A percentile compares a stretch with the other conserved stretches of the same genome.
Evolutionary conservation across 352 stramenopile genomes (phyloP).

Genomic region (Pelagophyceae sp.): DNA sequence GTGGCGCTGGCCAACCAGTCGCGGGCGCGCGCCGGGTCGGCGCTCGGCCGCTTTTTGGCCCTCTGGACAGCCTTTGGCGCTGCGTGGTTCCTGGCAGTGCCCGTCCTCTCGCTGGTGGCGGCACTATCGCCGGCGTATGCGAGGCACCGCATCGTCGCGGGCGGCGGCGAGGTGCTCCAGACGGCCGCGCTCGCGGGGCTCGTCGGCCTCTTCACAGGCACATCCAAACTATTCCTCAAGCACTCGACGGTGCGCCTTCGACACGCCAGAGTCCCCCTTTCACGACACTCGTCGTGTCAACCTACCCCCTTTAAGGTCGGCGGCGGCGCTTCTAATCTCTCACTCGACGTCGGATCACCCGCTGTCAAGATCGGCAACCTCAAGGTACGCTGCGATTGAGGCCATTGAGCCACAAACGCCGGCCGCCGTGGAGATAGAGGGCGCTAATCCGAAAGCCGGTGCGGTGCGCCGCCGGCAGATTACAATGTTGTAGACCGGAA

Average conservation of each 20-base stretch:
- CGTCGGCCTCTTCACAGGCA: background rate
- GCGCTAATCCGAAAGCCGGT: too few relatives aligned
- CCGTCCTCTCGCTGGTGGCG: background rate
- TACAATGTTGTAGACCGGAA: too few relatives aligned
- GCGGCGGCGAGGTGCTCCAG: background rate
- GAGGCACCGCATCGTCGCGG: background rate
- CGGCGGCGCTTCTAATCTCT: background rate
- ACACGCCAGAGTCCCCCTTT: too few relatives aligned
- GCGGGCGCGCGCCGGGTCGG: background rate
- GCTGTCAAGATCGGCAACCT: background rate
- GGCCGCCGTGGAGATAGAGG: too few relatives aligned
- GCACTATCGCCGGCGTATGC: background rate
- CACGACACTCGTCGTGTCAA: too few relatives aligned
- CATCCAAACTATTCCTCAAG: background rate
- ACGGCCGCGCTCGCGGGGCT: background rate
- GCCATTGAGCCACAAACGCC: too few relatives aligned
- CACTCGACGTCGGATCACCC: background rate
- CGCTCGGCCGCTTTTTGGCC: background rate
- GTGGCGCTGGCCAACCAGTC: conserved; percentile 21
- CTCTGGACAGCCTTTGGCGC: background rate
- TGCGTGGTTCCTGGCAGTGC: background rate
- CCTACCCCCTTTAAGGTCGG: too few relatives aligned
- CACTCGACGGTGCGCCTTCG: background rate
- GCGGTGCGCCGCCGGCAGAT: too few relatives aligned
- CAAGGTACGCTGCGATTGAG: background rate